These are phyloP conservation scores for Alternaria sp. DNA, from an alignment of 2,329 filamentous ascomycete species.

Conservation along the genomic window DNA sequence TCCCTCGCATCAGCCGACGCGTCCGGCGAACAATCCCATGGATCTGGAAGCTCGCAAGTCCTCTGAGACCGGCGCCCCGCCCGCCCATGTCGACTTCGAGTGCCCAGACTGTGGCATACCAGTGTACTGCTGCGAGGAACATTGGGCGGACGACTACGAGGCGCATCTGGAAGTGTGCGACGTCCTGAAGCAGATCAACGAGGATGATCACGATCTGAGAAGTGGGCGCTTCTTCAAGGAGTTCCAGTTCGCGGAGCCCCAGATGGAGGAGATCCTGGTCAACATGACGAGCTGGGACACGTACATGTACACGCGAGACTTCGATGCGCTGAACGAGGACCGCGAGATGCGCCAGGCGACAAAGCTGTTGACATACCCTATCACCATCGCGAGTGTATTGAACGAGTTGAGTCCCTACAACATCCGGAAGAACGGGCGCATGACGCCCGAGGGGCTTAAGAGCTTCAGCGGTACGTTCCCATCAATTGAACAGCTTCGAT, in stretches of 20 bases:
- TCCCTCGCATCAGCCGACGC: slow-evolving; percentile 79
- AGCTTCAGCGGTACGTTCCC: slow-evolving; percentile 77
- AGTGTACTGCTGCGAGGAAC: slow-evolving; percentile 89
- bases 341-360: slow-evolving; percentile 92
- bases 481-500: no score
- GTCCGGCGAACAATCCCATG: slow-evolving; percentile 68
- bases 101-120: slow-evolving; percentile 96
- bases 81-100: slow-evolving; percentile 88
- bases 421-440: slow-evolving; percentile 73
- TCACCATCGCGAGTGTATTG: slow-evolving; percentile 88
- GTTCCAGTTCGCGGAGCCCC: slow-evolving; percentile 86
- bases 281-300: slow-evolving; percentile 99
- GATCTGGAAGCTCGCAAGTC: slow-evolving; percentile 68
- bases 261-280: slow-evolving; percentile 89
- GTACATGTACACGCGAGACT: slow-evolving; percentile 89
- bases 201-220: slow-evolving; percentile 93
- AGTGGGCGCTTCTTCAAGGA: slow-evolving; percentile 93
- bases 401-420: slow-evolving; percentile 95
- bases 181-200: slow-evolving; percentile 88
- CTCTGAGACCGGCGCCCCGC: slow-evolving; percentile 63
- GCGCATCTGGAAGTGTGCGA: slow-evolving; percentile 92
- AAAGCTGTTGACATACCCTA: slow-evolving; percentile 87
- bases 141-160: slow-evolving; percentile 97
- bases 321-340: slow-evolving; percentile 88
- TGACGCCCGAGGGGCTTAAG: slow-evolving; percentile 89